Conservation (phyloP, 23 red algal genomes). For the Chondrus crispus region DNA sequence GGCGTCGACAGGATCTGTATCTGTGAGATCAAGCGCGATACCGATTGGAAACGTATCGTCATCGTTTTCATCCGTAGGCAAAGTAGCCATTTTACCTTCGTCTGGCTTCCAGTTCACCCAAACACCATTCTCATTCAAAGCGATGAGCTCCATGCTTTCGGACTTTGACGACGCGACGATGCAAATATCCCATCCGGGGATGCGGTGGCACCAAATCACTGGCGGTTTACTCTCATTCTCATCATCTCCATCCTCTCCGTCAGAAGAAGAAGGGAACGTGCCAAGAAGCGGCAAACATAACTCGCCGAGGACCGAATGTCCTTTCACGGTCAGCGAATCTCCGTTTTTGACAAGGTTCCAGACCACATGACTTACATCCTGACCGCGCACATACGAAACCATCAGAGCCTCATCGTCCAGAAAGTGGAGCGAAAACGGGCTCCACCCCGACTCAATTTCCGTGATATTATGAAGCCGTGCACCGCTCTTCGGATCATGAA, state of each 20-base stretch:
- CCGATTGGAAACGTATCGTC: conserved; percentile 42
- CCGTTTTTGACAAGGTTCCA: conserved; percentile 9
- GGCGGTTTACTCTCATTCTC: background rate
- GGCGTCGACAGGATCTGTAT: conserved; percentile 18
- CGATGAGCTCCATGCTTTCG: conserved; percentile 35
- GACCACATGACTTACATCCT: conserved; percentile 11
- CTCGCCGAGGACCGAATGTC: conserved; percentile 28
- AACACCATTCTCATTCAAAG: conserved; percentile 13
- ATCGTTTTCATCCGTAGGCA: conserved; percentile 31
- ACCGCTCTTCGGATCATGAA: background rate
- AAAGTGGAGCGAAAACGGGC: conserved; percentile 38
- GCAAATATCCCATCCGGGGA: conserved; percentile 30
- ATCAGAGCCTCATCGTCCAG: conserved; percentile 11
- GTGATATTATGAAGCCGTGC: background rate
- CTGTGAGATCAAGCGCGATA: conserved; percentile 27
- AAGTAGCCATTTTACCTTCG: conserved; percentile 21
- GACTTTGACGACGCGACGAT: conserved; percentile 35
- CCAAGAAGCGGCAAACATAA: conserved; percentile 4
- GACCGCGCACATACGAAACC: conserved; percentile 25
- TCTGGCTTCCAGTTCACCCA: conserved; percentile 27
- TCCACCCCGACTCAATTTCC: conserved; percentile 59
- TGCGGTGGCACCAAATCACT: background rate
- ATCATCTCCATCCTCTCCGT: background rate
- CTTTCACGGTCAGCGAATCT: background rate
- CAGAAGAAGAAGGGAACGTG: background rate